Conservation (phyloP, 176 grass and related monocot species). For the Oryza officinalis region DNA sequence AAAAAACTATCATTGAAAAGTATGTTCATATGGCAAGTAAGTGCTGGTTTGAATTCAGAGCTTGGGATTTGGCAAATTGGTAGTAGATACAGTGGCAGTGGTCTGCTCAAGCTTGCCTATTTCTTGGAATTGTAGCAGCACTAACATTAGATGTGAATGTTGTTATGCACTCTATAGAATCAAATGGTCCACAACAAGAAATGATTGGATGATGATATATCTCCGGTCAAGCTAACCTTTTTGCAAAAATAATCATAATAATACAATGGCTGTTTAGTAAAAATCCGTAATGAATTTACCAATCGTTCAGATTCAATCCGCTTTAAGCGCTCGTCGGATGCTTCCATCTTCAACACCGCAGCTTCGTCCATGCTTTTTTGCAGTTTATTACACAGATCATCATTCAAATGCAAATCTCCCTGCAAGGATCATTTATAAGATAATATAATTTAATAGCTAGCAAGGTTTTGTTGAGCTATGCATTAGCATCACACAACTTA, state of each 20-base stretch:
- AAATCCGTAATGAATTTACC: conserved; percentile 26
- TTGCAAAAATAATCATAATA: not conserved
- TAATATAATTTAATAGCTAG: not conserved
- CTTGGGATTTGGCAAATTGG: not conserved
- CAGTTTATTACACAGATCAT: conserved; percentile 25
- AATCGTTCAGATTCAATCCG: conserved; percentile 53
- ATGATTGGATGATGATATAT: not conserved
- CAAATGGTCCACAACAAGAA: not conserved
- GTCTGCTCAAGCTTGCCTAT: not conserved
- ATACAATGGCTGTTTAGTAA: not conserved
- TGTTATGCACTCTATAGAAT: not conserved
- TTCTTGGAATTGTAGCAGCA: not conserved
- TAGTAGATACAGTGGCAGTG: conserved; percentile 1
- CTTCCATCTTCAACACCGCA: conserved; percentile 43
- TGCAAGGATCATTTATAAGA: conserved; percentile 19
- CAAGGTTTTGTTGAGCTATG: not conserved
- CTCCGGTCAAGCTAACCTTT: not conserved
- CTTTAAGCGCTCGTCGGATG: conserved; percentile 45
- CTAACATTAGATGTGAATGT: not conserved
- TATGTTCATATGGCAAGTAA: not conserved
- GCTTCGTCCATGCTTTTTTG: conserved; percentile 38
- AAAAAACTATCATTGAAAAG: not conserved
- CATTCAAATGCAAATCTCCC: conserved; percentile 33
- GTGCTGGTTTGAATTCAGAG: not conserved
- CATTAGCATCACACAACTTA: not conserved